These are phyloP conservation scores for Mortierella antarctica DNA, from an alignment of 192 early-diverging fungal species.

Conservation along the genomic window DNA sequence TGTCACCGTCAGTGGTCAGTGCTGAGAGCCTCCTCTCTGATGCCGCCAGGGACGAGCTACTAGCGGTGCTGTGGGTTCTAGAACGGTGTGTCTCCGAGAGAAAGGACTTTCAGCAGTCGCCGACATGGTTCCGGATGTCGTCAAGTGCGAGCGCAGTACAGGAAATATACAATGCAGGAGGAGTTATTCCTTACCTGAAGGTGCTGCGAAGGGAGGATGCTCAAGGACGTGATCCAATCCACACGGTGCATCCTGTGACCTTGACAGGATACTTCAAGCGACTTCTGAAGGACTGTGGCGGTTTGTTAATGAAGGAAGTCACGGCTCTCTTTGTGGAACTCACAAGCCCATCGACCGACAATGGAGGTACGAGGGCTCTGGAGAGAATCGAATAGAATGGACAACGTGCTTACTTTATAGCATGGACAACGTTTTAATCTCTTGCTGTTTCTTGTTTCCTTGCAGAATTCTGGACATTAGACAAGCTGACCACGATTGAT, in stretches of 20 bases:
- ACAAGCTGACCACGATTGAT: constrained; percentile 29
- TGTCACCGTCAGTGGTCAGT: neutral
- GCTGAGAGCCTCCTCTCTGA: constrained; percentile 4
- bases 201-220: constrained; percentile 13
- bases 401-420: too few species aligned
- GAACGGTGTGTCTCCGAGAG: constrained; percentile 38
- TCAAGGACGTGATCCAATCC: constrained; percentile 20
- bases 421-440: too few species aligned
- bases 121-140: constrained; percentile 49
- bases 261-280: constrained; percentile 45
- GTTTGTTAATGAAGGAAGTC: constrained; percentile 35
- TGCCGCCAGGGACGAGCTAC: constrained; percentile 14
- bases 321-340: constrained; percentile 42
- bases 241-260: constrained; percentile 30
- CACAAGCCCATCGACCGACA: constrained; percentile 29
- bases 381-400: too few species aligned
- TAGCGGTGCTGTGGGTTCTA: constrained; percentile 36
- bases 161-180: constrained; percentile 22
- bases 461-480: constrained; percentile 41
- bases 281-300: constrained; percentile 29
- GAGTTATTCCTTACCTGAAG: constrained; percentile 29
- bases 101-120: constrained; percentile 36
- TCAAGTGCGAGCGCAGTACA: constrained; percentile 42
- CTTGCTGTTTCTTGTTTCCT: neutral
- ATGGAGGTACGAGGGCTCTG: constrained; percentile 14